phyloP scores from a whole-genome alignment of 2,329 filamentous ascomycete genomes.

The Sordariomycetes sp. region DNA sequence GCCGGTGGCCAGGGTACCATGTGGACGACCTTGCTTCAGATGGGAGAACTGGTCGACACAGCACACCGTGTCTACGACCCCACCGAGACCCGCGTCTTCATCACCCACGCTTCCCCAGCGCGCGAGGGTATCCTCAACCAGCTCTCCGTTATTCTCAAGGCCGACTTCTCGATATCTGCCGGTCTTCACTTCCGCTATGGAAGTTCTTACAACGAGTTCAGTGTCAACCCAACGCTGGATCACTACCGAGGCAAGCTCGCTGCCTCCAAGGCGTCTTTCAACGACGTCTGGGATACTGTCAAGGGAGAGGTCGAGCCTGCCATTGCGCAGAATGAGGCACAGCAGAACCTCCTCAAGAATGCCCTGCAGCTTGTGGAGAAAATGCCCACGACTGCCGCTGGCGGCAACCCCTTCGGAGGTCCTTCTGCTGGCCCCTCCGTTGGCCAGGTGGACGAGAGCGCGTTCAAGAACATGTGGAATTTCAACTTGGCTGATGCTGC shows the following conservation, averaged over 20 bases:
- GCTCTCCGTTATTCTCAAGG: slow-evolving; percentile 92
- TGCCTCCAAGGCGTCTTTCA: slow-evolving; percentile 96
- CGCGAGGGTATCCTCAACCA: slow-evolving; percentile 96
- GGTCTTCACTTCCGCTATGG: slow-evolving; percentile 98
- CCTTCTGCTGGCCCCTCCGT: slow-evolving; percentile 64
- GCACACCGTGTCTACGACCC: slow-evolving; percentile 98
- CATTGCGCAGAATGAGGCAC: slow-evolving; percentile 85
- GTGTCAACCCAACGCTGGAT: slow-evolving; percentile 93
- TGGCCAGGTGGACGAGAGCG: slow-evolving; percentile 93
- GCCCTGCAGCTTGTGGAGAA: slow-evolving; percentile 92
- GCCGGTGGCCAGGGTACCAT: slow-evolving; percentile 97
- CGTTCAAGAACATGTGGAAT: slow-evolving; percentile 99
- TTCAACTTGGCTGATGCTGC: slow-evolving; percentile 97
- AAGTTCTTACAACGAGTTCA: slow-evolving; percentile 99
- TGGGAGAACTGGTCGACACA: slow-evolving; percentile 96
- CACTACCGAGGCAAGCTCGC: slow-evolving; percentile 98
- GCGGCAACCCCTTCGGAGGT: slow-evolving; percentile 93
- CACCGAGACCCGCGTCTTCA: slow-evolving; percentile 90
- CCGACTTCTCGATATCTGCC: slow-evolving; percentile 95
- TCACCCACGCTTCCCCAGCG: slow-evolving; percentile 94
- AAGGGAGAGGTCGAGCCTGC: slow-evolving; percentile 92
- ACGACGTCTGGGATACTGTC: slow-evolving; percentile 98
- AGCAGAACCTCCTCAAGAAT: slow-evolving; percentile 85
- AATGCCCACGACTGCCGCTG: slow-evolving; percentile 92
- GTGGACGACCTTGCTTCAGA: slow-evolving; percentile 98